These are phyloP conservation scores for Eremothecium gossypii DNA, from an alignment of 1,139 yeast genomes.

Conservation along the genomic window DNA sequence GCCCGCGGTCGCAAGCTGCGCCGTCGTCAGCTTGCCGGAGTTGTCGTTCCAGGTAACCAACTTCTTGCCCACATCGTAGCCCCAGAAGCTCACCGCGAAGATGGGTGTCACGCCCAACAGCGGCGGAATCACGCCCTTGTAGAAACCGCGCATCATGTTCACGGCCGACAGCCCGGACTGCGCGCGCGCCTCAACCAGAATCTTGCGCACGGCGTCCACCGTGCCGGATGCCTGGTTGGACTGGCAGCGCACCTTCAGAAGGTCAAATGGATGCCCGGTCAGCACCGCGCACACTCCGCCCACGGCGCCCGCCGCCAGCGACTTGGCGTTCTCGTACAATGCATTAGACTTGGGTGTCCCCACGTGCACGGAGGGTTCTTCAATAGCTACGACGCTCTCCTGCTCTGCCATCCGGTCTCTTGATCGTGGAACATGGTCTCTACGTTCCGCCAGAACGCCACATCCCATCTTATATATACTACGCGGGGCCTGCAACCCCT, in stretches of 20 bases:
- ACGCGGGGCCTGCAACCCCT: no score
- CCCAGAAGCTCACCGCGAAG: slow-evolving; percentile 98
- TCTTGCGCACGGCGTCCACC: slow-evolving; percentile 55
- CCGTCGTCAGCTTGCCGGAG: slow-evolving; percentile 42
- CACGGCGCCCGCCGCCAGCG: slow-evolving; percentile 85
- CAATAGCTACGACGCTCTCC: no score
- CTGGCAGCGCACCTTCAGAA: slow-evolving; percentile 86
- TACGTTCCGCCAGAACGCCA: no score
- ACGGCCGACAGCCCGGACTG: slow-evolving; percentile 8
- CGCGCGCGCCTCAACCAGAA: slow-evolving; percentile 64
- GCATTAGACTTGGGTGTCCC: not conserved
- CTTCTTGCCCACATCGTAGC: slow-evolving; percentile 86
- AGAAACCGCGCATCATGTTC: slow-evolving; percentile 47
- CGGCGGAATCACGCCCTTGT: slow-evolving; percentile 85
- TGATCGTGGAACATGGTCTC: no score
- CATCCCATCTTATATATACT: no score
- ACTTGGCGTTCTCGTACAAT: slow-evolving; percentile 43
- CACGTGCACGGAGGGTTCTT: no score
- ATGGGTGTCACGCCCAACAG: slow-evolving; percentile 92
- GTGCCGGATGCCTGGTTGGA: slow-evolving; percentile 46
- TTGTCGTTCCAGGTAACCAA: slow-evolving; percentile 38
- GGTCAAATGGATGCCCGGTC: slow-evolving; percentile 94
- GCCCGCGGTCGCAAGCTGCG: slow-evolving; percentile 86
- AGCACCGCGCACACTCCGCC: slow-evolving; percentile 80
- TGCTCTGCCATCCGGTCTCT: no score